Evolutionary conservation across 441 rosid genomes (phyloP), one percentile per base, ranked within the genome.

Genomic region (Gossypium davidsonii): DNA sequence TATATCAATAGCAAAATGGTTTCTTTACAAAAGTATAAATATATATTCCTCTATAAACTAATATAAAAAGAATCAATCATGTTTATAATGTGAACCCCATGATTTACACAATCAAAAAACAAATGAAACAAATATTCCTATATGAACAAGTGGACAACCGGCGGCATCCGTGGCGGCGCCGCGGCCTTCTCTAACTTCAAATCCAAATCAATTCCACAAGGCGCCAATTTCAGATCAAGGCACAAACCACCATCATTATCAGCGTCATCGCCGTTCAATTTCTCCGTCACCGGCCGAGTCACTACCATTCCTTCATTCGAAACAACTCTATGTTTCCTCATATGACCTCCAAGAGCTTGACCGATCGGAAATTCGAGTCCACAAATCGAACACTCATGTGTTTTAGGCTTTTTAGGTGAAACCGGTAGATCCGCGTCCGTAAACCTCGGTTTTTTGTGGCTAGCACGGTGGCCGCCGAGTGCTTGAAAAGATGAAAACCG

Each of bases 381-480:
- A 12, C 62, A 57, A 12, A 57, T 23, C 31, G 62, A 57, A 23
- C 62, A 57, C 62, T 57, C 34, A n/a, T 57, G 62, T 4, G 17
- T 57, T 4, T 57, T 57, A 1, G 62, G 62, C 62, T 57, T 57
- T 31, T 21, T 23, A 12, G 62, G 62, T 57, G 61, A 57, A 57
- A 11, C 15, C 14, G 52, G 15, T 3, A 46, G 34, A 0, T 31
- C 52, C n/a, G 5, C 52, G 3, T n/a, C 52, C 1, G 52, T 46
- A 11, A 79, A 52, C 64, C 78, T 81, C 5, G 84, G 80, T 79
- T 83, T 83, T 76, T 84, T 81, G 84, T 89, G 94, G 73, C 94
- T 89, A 0, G 92, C 89, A 21, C 91, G 74, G 80, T 89, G 92
- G 0, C 92, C 94, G 0, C 94, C 94, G 4, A 89, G 79, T n/a